Percentiles rank a stretch among this genome's conserved stretches.
These are phyloP conservation scores for Tephrocybe sp. DNA, from an alignment of 768 basidiomycete genomes.

Conservation along the genomic window DNA sequence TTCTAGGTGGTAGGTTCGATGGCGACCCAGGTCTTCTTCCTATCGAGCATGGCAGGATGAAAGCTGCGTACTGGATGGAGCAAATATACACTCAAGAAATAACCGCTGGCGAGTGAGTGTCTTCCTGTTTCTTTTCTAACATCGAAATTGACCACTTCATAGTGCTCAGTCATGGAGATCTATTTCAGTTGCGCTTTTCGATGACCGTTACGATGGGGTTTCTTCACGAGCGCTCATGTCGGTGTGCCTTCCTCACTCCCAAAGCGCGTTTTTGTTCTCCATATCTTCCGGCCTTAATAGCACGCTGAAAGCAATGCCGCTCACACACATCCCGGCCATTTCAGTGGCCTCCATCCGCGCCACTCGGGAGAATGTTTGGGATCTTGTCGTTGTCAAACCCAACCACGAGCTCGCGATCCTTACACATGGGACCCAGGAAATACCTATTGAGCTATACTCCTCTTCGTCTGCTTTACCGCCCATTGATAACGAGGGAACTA, in stretches of 20 bases:
- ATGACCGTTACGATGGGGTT: conserved; percentile 61
- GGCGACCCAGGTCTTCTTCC: conserved; percentile 38
- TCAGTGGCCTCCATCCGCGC: conserved; percentile 60
- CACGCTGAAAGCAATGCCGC: conserved; percentile 38
- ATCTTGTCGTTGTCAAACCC: conserved; percentile 67
- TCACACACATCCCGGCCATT: conserved; percentile 40
- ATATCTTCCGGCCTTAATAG: conserved; percentile 44
- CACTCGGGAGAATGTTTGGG: conserved; percentile 63
- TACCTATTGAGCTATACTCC: conserved; percentile 35
- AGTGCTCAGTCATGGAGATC: conserved; percentile 44
- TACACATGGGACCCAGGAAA: conserved; percentile 55
- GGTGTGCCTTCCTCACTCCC: conserved; percentile 50
- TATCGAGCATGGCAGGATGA: conserved; percentile 65
- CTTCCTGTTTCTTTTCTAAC: conserved; percentile 4
- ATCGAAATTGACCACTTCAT: conserved; percentile 4
- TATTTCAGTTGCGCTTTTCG: conserved; percentile 63
- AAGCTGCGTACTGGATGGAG: conserved; percentile 75
- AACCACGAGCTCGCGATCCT: conserved; percentile 54
- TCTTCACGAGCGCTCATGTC: conserved; percentile 52
- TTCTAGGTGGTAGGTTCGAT: conserved; percentile 50
- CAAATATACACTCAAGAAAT: conserved; percentile 51
- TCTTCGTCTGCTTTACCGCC: conserved; percentile 15
- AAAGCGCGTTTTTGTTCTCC: conserved; percentile 46
- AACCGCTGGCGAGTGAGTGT: conserved; percentile 48
- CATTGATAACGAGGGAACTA: conserved; percentile 14